These are phyloP conservation scores for Globisporangium lucens DNA, from an alignment of 352 stramenopile genomes.

Conservation along the genomic window DNA sequence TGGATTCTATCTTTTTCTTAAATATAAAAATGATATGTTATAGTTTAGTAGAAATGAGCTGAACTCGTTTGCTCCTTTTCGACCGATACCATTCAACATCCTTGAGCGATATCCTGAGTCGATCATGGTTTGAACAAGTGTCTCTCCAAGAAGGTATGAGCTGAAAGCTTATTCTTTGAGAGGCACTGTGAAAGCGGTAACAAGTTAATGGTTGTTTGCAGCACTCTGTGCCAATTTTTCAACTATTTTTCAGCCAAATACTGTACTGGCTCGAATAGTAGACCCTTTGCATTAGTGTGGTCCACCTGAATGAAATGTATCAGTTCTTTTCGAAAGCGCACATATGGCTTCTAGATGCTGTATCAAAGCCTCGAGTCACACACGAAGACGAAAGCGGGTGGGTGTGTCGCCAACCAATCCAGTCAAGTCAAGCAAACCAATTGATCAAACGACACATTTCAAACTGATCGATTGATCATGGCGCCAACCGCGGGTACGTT, in stretches of 20 bases:
- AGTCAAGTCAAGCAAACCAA: not conserved
- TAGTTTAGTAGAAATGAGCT: not conserved
- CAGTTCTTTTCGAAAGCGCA: not conserved
- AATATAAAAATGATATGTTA: not conserved
- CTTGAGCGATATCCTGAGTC: too few species aligned
- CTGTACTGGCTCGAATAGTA: not conserved
- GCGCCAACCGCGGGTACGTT: constrained; percentile 46
- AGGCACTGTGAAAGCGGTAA: too few species aligned
- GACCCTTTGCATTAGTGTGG: not conserved
- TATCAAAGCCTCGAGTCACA: not conserved
- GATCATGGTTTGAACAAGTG: too few species aligned
- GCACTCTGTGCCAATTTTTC: too few species aligned
- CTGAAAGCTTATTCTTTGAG: too few species aligned
- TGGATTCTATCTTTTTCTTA: not conserved
- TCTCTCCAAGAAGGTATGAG: too few species aligned
- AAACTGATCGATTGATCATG: constrained; percentile 23
- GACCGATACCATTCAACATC: too few species aligned
- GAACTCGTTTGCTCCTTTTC: too few species aligned
- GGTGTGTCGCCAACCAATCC: constrained; percentile 3
- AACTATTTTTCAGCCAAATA: too few species aligned
- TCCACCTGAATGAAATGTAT: not conserved
- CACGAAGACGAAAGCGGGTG: not conserved
- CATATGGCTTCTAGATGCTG: not conserved
- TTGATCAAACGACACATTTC: constrained; percentile 1
- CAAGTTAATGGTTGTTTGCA: too few species aligned